phyloP scores from a whole-genome alignment of 2,329 filamentous ascomycete species.

The Orbilia quercus region DNA sequence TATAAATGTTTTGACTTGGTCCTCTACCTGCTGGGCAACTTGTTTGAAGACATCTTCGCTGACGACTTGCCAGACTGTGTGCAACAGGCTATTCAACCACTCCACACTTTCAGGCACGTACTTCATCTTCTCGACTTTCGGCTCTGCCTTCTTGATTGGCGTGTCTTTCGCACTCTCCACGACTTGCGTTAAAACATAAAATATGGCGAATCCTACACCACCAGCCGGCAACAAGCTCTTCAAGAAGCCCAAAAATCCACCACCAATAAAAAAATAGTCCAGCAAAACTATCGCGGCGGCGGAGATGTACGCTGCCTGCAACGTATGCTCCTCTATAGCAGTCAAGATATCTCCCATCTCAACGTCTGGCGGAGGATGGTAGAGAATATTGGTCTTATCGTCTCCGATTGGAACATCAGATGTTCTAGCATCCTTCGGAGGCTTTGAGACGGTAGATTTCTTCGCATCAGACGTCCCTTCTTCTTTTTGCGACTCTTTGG shows the following conservation, averaged over 20 bases:
- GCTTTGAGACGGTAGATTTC: constrained; percentile 13
- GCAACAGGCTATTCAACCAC: constrained; percentile 92
- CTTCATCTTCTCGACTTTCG: constrained; percentile 46
- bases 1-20: constrained; percentile 96
- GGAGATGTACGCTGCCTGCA: constrained; percentile 60
- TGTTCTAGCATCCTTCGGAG: constrained; percentile 65
- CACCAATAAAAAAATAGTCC: constrained; percentile 46
- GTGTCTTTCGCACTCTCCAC: constrained; percentile 30
- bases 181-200: constrained; percentile 41
- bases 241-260: constrained; percentile 40
- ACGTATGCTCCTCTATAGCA: constrained; percentile 38
- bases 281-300: constrained; percentile 40
- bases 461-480: neutral
- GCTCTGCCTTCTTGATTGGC: constrained; percentile 25
- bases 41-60: constrained; percentile 93
- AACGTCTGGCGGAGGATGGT: constrained; percentile 50
- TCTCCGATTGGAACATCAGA: constrained; percentile 95
- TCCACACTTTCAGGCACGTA: constrained; percentile 62
- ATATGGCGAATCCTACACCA: constrained; percentile 38
- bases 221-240: constrained; percentile 47
- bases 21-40: constrained; percentile 88
- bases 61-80: constrained; percentile 87
- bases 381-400: constrained; percentile 83
- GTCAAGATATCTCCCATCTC: constrained; percentile 52
- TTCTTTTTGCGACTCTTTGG: constrained; percentile 20